Percentiles rank a stretch among this genome's conserved stretches.
Evolutionary conservation across 441 rosid species (phyloP).

Genomic region (Monsonia emarginata): DNA sequence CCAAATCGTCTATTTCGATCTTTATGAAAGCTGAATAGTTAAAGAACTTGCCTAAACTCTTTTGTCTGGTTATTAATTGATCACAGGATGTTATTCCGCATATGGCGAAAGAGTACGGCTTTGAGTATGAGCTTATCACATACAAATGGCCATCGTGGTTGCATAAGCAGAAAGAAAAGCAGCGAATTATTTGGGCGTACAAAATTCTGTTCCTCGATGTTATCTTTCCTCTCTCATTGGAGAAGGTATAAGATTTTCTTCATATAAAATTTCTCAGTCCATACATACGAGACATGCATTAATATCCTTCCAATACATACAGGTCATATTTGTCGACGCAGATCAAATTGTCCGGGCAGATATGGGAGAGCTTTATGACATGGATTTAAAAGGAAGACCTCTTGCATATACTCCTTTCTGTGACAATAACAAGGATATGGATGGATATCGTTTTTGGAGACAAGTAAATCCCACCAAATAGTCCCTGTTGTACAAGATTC

Average conservation of each 20-base stretch:
- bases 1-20: neutral
- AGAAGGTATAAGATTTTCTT: conserved; percentile 60
- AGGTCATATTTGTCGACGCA: conserved; percentile 99
- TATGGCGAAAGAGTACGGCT: conserved; percentile 88
- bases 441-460: conserved; percentile 96
- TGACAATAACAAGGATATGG: conserved; percentile 96
- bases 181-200: conserved; percentile 95
- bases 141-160: conserved; percentile 99
- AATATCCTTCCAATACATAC: conserved; percentile 12
- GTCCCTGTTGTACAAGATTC: neutral
- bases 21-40: neutral
- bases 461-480: conserved; percentile 40
- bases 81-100: conserved; percentile 89
- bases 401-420: conserved; percentile 99
- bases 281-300: neutral
- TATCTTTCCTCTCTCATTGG: conserved; percentile 90
- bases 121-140: conserved; percentile 82
- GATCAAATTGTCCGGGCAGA: conserved; percentile 93
- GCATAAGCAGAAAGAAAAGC: conserved; percentile 98
- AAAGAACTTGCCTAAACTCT: neutral
- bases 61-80: conserved; percentile 11
- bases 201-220: conserved; percentile 96
- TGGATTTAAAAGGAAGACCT: conserved; percentile 95
- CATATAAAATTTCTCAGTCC: neutral
- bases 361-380: conserved; percentile 96